phyloP scores from a whole-genome alignment of 352 stramenopile genomes.

The Phytopythium chamaehyphon region DNA sequence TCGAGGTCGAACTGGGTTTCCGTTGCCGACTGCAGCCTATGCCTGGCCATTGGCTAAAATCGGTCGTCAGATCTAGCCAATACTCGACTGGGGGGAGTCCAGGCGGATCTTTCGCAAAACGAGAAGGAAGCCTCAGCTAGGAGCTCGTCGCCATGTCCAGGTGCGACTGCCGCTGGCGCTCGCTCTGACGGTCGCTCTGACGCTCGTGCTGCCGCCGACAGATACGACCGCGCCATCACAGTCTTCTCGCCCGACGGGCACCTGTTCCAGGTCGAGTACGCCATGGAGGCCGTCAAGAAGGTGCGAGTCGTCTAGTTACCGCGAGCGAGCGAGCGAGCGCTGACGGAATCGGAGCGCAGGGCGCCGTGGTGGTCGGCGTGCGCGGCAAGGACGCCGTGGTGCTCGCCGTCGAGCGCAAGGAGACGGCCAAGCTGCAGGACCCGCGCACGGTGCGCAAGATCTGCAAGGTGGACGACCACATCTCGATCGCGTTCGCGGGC shows the following conservation, averaged over 20 bases:
- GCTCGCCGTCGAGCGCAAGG: conserved; percentile 89
- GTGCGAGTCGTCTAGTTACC: conserved; percentile 16
- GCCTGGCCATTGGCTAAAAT: too few species aligned
- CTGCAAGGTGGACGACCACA: conserved; percentile 97
- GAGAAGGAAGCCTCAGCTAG: too few species aligned
- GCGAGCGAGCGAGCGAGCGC: background rate
- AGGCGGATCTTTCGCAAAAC: background rate
- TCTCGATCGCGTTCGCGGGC: conserved; percentile 97
- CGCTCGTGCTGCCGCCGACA: conserved; percentile 18
- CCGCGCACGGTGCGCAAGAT: conserved; percentile 99
- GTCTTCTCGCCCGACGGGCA: conserved; percentile 99
- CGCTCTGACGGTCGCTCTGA: background rate
- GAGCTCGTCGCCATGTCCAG: conserved; percentile 10
- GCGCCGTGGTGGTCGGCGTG: conserved; percentile 96
- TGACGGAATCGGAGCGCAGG: conserved; percentile 31
- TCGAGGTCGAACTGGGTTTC: too few species aligned
- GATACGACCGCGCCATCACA: conserved; percentile 99
- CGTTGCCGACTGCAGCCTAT: too few species aligned
- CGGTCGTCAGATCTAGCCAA: too few species aligned
- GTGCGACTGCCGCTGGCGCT: background rate
- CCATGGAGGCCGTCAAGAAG: conserved; percentile 99
- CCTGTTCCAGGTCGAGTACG: conserved; percentile 99
- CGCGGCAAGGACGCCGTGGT: conserved; percentile 95
- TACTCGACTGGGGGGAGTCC: too few species aligned
- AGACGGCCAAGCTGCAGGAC: conserved; percentile 94